Base-by-base conservation (phyloP, 2,329 filamentous ascomycete species). In the Colletotrichum paranaense region DNA sequence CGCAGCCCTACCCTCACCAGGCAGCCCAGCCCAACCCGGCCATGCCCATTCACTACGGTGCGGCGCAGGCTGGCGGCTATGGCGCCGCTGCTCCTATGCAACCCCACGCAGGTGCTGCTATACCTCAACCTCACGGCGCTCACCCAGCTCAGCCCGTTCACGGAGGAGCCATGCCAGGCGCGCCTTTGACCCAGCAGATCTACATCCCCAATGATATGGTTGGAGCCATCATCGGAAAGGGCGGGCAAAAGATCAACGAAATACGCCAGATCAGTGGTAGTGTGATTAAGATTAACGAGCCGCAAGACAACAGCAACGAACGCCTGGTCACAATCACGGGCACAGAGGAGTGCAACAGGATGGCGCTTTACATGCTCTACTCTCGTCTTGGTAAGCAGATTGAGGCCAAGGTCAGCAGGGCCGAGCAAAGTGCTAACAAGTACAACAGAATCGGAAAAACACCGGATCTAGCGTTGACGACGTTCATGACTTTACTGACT, bases 201-300 rank as follows among this genome's bases (percentile, higher is more conserved):
- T 99, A 94, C 86, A 99, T 99, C 78, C 97, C 97, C 72, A 99
- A 99, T 81, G 97, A 99, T 80, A 98, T 99, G 97, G 97, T 99
- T 67, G 97, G 97, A 75, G 97, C 97, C 68, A 99, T 99, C 79
- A 99, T 99, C 78, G 97, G 97, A 80, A 99, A 99, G 86, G 97
- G 97, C 75, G 97, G 97, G 76, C 94, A 95, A 68, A 99, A 99
- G 90, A 99, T 99, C 88, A 99, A 99, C 81, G 97, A 99, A 85
- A 99, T 99, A 77, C 92, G 97, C 78, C 95, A 98, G 83, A 92
- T 99, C 78, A 97, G 94, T 82, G 97, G 96, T 78, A 98, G 96
- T 85, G 95, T 99, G 59, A 98, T 99, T 84, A 99, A 99, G 88
- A 99, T 99, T 88, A 98, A 99, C 82, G 97, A 99, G 83, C 97